These are phyloP conservation scores for Tolypocladium pustulatum DNA, from an alignment of 2,329 filamentous ascomycete genomes.

Conservation along the genomic window DNA sequence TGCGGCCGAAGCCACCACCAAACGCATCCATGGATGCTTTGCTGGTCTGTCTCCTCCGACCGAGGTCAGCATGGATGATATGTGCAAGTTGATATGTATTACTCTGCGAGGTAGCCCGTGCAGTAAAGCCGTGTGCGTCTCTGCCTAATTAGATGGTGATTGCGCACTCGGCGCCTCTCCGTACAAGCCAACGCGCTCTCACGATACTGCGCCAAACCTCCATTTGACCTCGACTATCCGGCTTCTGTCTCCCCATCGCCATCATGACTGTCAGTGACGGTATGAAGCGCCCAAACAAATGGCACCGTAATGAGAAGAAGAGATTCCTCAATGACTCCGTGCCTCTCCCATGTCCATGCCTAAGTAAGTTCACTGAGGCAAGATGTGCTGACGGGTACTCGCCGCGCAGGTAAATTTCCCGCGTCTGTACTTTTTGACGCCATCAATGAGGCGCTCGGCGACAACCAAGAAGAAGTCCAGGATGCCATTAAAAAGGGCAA, in stretches of 20 bases:
- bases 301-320: too few relatives aligned
- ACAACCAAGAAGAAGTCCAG: slow-evolving; percentile 64
- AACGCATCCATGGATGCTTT: not conserved
- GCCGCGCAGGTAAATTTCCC: slow-evolving; percentile 62
- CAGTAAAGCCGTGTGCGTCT: not conserved
- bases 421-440: slow-evolving; percentile 84
- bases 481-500: slow-evolving; percentile 82
- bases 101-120: too few relatives aligned
- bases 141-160: not conserved
- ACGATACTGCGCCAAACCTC: too few relatives aligned
- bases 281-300: not conserved
- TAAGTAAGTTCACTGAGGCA: too few relatives aligned
- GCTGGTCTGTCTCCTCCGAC: not conserved
- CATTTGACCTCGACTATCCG: too few relatives aligned
- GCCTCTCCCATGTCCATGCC: too few relatives aligned
- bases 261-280: not conserved
- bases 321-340: too few relatives aligned
- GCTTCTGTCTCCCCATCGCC: too few relatives aligned
- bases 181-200: too few relatives aligned
- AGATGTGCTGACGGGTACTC: too few relatives aligned
- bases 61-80: not conserved
- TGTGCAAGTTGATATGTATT: too few relatives aligned
- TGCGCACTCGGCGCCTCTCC: not conserved
- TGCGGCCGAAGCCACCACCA: not conserved
- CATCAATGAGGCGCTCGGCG: slow-evolving; percentile 63